Evolutionary conservation across 108 stramenopile genomes (phyloP).

Genomic region (Cyclotella sp.): DNA sequence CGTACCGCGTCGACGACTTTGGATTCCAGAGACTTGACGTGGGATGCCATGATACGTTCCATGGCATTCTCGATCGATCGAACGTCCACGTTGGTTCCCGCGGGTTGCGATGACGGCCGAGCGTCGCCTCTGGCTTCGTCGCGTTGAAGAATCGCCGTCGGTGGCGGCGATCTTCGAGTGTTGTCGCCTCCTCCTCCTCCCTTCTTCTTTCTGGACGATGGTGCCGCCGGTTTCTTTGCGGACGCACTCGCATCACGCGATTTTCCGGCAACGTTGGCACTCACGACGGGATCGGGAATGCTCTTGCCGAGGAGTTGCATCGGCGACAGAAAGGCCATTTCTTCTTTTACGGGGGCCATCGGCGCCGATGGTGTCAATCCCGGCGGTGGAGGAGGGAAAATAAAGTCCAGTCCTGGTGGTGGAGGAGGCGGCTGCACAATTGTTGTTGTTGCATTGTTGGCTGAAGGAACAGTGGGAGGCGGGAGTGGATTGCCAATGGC

Average conservation of each 20-base stretch:
- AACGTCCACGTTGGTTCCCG: conserved; percentile 17
- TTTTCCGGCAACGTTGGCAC: neutral
- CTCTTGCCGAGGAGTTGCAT: conserved; percentile 45
- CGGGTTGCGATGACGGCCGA: neutral
- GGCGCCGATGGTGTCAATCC: conserved; percentile 18
- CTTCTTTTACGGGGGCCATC: conserved; percentile 1
- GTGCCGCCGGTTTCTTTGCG: neutral
- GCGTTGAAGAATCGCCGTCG: conserved; percentile 39
- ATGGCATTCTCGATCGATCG: conserved; percentile 16
- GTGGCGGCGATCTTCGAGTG: conserved; percentile 6
- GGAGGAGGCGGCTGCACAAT: neutral
- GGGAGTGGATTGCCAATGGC: conserved; percentile 43
- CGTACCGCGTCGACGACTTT: conserved; percentile 40
- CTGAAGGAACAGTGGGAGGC: conserved; percentile 10
- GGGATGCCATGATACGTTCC: conserved; percentile 17
- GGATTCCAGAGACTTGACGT: conserved; percentile 50
- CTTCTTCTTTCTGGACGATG: conserved; percentile 2
- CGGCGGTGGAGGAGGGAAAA: conserved; percentile 26
- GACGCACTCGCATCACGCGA: neutral
- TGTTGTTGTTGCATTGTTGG: conserved; percentile 18
- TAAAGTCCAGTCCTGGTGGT: conserved; percentile 33
- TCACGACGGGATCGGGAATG: neutral
- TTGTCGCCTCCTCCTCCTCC: conserved; percentile 1
- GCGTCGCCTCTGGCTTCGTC: conserved; percentile 22
- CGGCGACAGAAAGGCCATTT: conserved; percentile 42